Conservation (phyloP, 1,139 yeast species). For the Candida glucosophila region DNA sequence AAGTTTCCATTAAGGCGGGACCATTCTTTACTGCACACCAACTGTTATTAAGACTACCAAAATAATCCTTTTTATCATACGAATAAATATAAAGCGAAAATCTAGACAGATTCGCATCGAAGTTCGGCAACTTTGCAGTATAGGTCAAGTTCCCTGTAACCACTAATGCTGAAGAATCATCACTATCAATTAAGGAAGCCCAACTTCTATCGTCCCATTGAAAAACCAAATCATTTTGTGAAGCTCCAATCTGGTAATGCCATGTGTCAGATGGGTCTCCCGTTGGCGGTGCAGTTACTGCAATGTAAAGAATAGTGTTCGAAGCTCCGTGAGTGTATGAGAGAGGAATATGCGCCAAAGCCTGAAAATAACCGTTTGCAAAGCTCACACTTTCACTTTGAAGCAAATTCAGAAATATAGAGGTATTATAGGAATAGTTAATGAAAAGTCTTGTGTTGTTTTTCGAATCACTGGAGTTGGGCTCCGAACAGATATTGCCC, state of each 20-base stretch:
- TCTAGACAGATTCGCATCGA: conserved; percentile 23
- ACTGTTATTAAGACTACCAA: conserved; percentile 42
- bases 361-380: conserved; percentile 47
- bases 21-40: conserved; percentile 66
- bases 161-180: conserved; percentile 60
- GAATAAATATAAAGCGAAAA: conserved; percentile 42
- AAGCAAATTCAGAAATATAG: conserved; percentile 25
- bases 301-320: conserved; percentile 33
- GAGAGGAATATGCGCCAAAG: conserved; percentile 36
- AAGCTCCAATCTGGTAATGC: conserved; percentile 62
- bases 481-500: conserved; percentile 51
- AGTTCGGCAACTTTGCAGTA: conserved; percentile 7
- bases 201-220: conserved; percentile 61
- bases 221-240: conserved; percentile 56
- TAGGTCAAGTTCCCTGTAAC: conserved; percentile 56
- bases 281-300: conserved; percentile 39
- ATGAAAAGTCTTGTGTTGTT: conserved; percentile 36
- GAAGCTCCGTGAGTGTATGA: conserved; percentile 8
- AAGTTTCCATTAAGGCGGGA: conserved; percentile 23
- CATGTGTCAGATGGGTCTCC: conserved; percentile 32
- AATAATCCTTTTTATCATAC: conserved; percentile 27
- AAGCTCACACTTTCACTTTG: conserved; percentile 24
- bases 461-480: conserved; percentile 19
- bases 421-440: conserved; percentile 41
- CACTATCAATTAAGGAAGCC: conserved; percentile 64